These are phyloP conservation scores for Chalciporus pseudorubinellus DNA, from an alignment of 768 basidiomycete species.

Conservation along the genomic window DNA sequence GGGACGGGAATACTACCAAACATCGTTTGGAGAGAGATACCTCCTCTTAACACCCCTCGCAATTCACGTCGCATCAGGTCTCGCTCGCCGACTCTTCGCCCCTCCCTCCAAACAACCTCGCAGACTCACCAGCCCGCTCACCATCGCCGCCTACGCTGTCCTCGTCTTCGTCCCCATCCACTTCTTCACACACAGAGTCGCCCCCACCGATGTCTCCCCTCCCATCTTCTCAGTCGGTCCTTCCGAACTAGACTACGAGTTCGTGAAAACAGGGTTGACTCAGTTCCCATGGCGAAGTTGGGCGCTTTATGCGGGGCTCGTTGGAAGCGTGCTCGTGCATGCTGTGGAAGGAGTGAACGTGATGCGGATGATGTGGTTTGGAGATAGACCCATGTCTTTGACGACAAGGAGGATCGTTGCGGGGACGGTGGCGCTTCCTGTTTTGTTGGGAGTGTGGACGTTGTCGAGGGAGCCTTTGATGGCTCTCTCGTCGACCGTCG, in stretches of 20 bases:
- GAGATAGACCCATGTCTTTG: conserved; percentile 11
- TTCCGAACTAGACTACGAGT: conserved; percentile 78
- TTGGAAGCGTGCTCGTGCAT: conserved; percentile 56
- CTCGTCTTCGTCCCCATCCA: conserved; percentile 67
- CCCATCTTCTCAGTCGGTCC: conserved; percentile 51
- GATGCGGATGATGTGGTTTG: conserved; percentile 48
- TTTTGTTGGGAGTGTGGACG: conserved; percentile 53
- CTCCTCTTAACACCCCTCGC: conserved; percentile 67
- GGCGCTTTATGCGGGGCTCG: conserved; percentile 61
- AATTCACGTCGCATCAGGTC: conserved; percentile 57
- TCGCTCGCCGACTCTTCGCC: conserved; percentile 57
- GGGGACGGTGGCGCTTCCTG: conserved; percentile 44
- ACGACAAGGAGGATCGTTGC: conserved; percentile 31
- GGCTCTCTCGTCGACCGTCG: conserved; percentile 48
- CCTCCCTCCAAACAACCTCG: conserved; percentile 32
- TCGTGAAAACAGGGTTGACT: conserved; percentile 69
- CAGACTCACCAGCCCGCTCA: conserved; percentile 44
- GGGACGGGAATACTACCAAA: conserved; percentile 86
- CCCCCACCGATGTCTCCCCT: conserved; percentile 48
- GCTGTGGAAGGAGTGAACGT: conserved; percentile 57
- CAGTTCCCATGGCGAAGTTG: conserved; percentile 62
- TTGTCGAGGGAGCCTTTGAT: conserved; percentile 58
- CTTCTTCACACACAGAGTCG: conserved; percentile 60
- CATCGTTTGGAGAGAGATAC: conserved; percentile 59
- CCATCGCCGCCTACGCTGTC: conserved; percentile 60